phyloP scores from a whole-genome alignment of 495 filamentous ascomycete species.

The Aspergillus diversus region DNA sequence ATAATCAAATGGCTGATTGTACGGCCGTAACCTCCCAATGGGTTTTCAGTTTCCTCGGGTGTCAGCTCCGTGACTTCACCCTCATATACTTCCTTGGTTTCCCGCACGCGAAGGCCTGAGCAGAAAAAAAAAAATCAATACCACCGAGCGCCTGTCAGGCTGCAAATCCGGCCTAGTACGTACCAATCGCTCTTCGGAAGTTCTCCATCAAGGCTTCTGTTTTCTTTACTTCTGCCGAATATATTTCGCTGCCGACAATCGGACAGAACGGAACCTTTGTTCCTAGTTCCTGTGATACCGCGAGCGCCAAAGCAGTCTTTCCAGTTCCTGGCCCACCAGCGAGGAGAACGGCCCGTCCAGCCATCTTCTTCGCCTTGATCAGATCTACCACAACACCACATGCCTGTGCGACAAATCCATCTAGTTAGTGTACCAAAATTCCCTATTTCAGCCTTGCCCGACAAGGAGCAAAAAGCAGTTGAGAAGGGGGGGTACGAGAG shows the following conservation, averaged over 20 bases:
- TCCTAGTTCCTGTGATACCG: slow-evolving; percentile 92
- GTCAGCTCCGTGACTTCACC: slow-evolving; percentile 96
- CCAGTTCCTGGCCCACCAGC: slow-evolving; percentile 93
- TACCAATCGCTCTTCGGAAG: slow-evolving; percentile 92
- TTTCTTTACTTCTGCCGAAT: slow-evolving; percentile 97
- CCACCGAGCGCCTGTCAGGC: background rate
- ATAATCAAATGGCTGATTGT: slow-evolving; percentile 91
- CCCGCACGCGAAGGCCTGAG: slow-evolving; percentile 80
- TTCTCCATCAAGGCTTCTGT: slow-evolving; percentile 99
- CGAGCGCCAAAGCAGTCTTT: slow-evolving; percentile 94
- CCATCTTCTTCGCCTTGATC: slow-evolving; percentile 94
- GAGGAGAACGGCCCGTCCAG: slow-evolving; percentile 87
- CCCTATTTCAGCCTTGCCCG: background rate
- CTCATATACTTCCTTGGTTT: slow-evolving; percentile 98
- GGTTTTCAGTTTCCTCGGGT: slow-evolving; percentile 96
- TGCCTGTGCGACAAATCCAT: slow-evolving; percentile 56
- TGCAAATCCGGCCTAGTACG: slow-evolving; percentile 13
- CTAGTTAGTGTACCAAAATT: slow-evolving; percentile 18
- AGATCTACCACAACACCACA: slow-evolving; percentile 94
- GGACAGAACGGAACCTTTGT: slow-evolving; percentile 97
- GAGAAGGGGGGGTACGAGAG: background rate
- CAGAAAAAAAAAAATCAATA: background rate
- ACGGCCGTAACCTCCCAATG: slow-evolving; percentile 91
- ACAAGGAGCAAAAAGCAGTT: too few species aligned
- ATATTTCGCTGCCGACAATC: slow-evolving; percentile 95